Conservation (phyloP, 2,329 filamentous ascomycete species). For the Cladosporium sp. region DNA sequence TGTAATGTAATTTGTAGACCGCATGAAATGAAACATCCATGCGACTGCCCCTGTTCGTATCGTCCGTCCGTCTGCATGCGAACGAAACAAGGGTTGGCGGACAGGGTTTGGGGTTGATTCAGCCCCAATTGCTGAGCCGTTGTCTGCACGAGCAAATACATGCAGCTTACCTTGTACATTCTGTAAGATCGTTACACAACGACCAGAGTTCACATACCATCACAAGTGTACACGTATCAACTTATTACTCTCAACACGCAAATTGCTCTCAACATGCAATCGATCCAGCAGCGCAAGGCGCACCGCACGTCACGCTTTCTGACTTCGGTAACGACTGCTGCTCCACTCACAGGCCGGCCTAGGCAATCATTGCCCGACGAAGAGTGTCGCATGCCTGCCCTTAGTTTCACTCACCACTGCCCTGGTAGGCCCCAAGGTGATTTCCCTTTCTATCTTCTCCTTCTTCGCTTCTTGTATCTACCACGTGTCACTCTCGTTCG, state of each 20-base stretch:
- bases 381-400: constrained; percentile 1
- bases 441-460: neutral
- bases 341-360: neutral
- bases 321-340: neutral
- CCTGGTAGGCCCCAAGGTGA: neutral
- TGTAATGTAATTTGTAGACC: neutral
- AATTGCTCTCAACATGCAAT: neutral
- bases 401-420: neutral
- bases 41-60: neutral
- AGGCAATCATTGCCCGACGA: neutral
- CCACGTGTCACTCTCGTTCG: neutral
- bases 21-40: neutral
- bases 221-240: neutral
- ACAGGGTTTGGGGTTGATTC: neutral
- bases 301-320: neutral
- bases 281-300: neutral
- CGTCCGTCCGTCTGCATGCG: neutral
- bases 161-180: neutral
- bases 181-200: neutral
- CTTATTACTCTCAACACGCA: neutral
- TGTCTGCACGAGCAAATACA: neutral
- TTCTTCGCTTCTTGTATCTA: neutral
- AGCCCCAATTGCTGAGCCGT: neutral
- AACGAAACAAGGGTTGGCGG: neutral
- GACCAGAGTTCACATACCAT: neutral